Percentiles rank a stretch among this genome's conserved stretches.
Conservation (phyloP, 176 grass and related monocot genomes). For the Luzula sylvatica region DNA sequence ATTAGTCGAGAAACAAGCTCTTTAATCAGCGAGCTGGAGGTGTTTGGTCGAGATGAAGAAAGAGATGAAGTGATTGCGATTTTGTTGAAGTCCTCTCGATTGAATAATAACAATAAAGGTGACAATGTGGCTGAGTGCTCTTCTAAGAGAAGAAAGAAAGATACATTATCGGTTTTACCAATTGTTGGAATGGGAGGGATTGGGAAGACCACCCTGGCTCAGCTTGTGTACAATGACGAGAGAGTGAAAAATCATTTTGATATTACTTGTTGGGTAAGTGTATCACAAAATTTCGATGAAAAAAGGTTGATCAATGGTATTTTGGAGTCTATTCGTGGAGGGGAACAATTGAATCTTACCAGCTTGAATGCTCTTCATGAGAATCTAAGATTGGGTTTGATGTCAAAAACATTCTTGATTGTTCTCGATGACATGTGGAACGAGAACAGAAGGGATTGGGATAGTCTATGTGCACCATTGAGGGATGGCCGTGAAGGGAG, state of each 20-base stretch:
- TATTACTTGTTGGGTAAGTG: conserved; percentile 26
- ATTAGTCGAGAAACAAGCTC: conserved; percentile 6
- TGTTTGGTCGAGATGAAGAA: conserved; percentile 13
- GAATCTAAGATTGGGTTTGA: conserved; percentile 5
- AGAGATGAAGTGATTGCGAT: conserved; percentile 8
- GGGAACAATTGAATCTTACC: background rate
- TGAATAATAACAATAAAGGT: background rate
- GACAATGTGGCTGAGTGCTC: background rate
- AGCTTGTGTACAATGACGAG: conserved; percentile 27
- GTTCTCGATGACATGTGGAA: conserved; percentile 51
- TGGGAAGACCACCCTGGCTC: conserved; percentile 40
- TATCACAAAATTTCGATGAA: conserved; percentile 32
- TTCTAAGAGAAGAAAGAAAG: conserved; percentile 12
- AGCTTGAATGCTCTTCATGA: conserved; percentile 24
- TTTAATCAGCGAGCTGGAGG: background rate
- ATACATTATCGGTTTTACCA: conserved; percentile 25
- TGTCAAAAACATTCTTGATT: conserved; percentile 32
- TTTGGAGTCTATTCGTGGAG: conserved; percentile 12
- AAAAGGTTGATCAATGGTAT: conserved; percentile 31
- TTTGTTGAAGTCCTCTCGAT: background rate
- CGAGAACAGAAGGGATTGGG: conserved; percentile 20
- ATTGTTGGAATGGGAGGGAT: conserved; percentile 36
- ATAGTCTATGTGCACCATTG: conserved; percentile 19
- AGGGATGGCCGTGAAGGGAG: conserved; percentile 33
- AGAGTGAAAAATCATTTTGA: conserved; percentile 22